Percentiles rank a stretch among this genome's conserved stretches.
These are phyloP conservation scores for Aaosphaeria arxii DNA, from an alignment of 2,329 filamentous ascomycete species.

Conservation along the genomic window DNA sequence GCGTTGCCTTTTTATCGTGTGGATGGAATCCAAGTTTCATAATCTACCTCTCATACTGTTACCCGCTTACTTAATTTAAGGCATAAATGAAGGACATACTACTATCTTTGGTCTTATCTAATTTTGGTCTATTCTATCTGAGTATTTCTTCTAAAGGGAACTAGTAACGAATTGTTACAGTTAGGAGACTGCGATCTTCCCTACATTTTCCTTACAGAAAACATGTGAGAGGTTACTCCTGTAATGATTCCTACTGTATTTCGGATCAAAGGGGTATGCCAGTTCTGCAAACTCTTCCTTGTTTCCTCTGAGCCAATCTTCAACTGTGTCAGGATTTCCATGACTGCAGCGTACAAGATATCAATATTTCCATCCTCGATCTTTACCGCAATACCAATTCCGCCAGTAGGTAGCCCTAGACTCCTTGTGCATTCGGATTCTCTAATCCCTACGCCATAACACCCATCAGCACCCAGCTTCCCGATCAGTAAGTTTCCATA, in stretches of 20 bases:
- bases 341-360: slow-evolving; percentile 44
- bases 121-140: no score
- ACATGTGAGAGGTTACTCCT: neutral
- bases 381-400: slow-evolving; percentile 47
- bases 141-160: no score
- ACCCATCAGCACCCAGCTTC: slow-evolving; percentile 51
- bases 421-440: no score
- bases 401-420: no score
- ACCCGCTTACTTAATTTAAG: no score
- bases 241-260: neutral
- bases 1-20: no score
- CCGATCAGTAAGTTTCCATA: slow-evolving; percentile 42
- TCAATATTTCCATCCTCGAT: slow-evolving; percentile 48
- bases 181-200: no score
- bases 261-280: neutral
- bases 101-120: no score
- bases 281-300: neutral
- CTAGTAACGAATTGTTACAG: no score
- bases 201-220: neutral
- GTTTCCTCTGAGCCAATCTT: slow-evolving; percentile 33
- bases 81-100: no score
- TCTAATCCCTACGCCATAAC: slow-evolving; percentile 47
- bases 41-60: no score
- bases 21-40: no score
- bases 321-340: slow-evolving; percentile 46